Evolutionary conservation across 2,329 filamentous ascomycete species (phyloP), one percentile per base, ranked within the genome.

Genomic region (Apiospora marii): DNA sequence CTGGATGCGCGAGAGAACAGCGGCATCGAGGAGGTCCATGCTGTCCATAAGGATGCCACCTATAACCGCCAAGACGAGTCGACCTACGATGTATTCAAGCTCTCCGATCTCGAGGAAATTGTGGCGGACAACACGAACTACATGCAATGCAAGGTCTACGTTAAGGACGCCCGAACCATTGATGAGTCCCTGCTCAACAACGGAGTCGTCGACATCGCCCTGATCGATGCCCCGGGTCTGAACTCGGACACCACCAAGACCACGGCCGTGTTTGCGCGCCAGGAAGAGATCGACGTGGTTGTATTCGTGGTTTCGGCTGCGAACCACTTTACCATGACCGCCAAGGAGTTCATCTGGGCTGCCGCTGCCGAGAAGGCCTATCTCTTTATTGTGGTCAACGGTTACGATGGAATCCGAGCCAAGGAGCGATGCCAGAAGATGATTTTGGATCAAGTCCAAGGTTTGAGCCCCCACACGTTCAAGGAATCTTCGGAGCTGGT

Each of bases 301-400:
- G 95, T 99, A 0, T 99, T 99, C 78, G 96, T 99, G 46, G 96
- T 99, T 6, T 98, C 95, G 14, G 96, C 96, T 2, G 95, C 96
- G 37, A 99, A 99, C 76, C 96, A 99, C 83, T 98, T 99, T 80
- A 99, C 96, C 0, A 91, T 97, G 71, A 98, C 96, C 0, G 95
- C 96, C n/a, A 97, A 94, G 83, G 96, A 99, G 78, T 99, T 99
- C 79, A 98, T 99, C 74, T 93, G 94, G 87, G 96, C 96, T 69
- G 96, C 96, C 1, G 96, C 96, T 0, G 91, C 96, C 53, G 96
- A 99, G 80, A 99, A 99, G 84, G 96, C 96, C 0, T 99, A 99
- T 80, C 95, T 99, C 74, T 99, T 99, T 82, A 97, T 99, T 82
- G 96, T 99, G 19, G 96, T 99, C 76, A 99, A 99, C 81, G 95